phyloP scores from a whole-genome alignment of 2,329 filamentous ascomycete species.

The Venturia asperata region DNA sequence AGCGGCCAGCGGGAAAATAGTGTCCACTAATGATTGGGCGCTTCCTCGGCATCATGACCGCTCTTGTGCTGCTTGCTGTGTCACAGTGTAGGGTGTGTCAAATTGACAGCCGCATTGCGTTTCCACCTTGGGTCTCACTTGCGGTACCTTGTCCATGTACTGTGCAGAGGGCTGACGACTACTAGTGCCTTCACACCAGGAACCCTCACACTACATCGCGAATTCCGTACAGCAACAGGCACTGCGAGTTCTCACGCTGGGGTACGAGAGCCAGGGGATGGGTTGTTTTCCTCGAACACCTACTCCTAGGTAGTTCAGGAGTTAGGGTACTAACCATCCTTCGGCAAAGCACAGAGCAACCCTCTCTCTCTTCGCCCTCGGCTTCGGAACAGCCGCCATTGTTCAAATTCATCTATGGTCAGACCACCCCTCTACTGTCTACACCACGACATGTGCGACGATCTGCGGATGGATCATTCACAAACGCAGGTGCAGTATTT shows the following conservation, averaged over 20 bases:
- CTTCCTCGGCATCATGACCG: too few relatives aligned
- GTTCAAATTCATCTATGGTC: not conserved
- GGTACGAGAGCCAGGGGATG: too few relatives aligned
- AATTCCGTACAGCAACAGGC: not conserved
- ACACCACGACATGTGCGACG: not conserved
- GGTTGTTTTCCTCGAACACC: too few relatives aligned
- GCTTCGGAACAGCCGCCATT: not conserved
- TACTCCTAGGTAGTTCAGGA: too few relatives aligned
- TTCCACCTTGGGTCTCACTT: not conserved
- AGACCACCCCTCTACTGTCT: too few relatives aligned
- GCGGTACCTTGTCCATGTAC: not conserved
- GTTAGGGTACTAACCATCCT: too few relatives aligned
- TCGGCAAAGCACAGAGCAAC: not conserved
- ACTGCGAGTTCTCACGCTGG: too few relatives aligned
- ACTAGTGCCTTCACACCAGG: not conserved
- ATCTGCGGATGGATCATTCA: not conserved
- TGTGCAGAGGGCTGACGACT: not conserved
- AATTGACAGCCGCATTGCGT: slow-evolving; percentile 3
- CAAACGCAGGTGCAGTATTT: too few relatives aligned
- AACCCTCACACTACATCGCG: not conserved
- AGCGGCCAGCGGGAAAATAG: too few relatives aligned
- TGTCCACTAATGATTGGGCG: too few relatives aligned
- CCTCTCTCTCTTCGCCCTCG: not conserved
- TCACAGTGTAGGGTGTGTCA: too few relatives aligned
- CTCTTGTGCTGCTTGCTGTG: too few relatives aligned